Percentiles rank a stretch among this genome's conserved stretches.
Conservation (phyloP, 108 stramenopile species). For the Cyclotella sp. region DNA sequence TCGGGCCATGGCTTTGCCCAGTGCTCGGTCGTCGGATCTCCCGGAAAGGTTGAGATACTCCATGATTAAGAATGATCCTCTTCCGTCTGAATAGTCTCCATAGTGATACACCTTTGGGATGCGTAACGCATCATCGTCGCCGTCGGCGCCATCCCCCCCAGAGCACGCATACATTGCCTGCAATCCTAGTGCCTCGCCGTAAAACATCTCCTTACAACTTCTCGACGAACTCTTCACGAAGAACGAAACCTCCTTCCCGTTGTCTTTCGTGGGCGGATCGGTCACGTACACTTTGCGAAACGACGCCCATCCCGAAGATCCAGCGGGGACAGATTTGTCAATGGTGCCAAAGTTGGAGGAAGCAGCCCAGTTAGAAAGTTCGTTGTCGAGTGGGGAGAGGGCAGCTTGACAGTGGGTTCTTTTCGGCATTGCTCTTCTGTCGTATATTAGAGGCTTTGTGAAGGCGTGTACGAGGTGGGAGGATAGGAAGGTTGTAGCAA, state of each 20-base stretch:
- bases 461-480: neutral
- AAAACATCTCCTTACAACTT: slow-evolving; percentile 51
- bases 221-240: slow-evolving; percentile 59
- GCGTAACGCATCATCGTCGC: slow-evolving; percentile 29
- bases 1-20: slow-evolving; percentile 58
- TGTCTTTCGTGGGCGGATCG: slow-evolving; percentile 31
- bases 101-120: slow-evolving; percentile 60
- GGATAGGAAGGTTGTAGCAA: neutral
- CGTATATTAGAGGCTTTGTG: neutral
- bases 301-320: slow-evolving; percentile 60
- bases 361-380: slow-evolving; percentile 39
- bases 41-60: slow-evolving; percentile 58
- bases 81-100: slow-evolving; percentile 42
- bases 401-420: slow-evolving; percentile 20
- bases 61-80: slow-evolving; percentile 60
- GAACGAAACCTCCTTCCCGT: slow-evolving; percentile 39
- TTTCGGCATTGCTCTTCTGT: neutral
- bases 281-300: slow-evolving; percentile 54
- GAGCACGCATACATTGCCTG: slow-evolving; percentile 60
- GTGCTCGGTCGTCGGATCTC: slow-evolving; percentile 41
- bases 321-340: slow-evolving; percentile 39
- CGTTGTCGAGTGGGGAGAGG: slow-evolving; percentile 41
- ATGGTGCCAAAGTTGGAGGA: slow-evolving; percentile 47
- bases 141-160: neutral
- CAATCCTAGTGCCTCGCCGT: slow-evolving; percentile 61